Evolutionary conservation across 108 stramenopile species (phyloP).

Genomic region (Skeletonema marinoi): DNA sequence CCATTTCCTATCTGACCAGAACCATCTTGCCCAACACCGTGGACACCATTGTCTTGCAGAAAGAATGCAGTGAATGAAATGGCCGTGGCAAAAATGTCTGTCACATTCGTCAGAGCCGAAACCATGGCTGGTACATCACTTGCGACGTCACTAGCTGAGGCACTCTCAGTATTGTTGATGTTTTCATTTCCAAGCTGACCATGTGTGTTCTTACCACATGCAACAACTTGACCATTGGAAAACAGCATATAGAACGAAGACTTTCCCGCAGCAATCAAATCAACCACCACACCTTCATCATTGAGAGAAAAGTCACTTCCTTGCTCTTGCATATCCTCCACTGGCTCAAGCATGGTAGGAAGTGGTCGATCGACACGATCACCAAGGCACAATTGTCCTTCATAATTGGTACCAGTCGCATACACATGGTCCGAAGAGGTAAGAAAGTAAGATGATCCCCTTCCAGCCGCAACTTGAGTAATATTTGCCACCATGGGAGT

Average conservation of each 20-base stretch:
- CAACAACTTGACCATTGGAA: slow-evolving; percentile 26
- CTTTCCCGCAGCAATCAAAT: slow-evolving; percentile 14
- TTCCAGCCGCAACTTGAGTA: slow-evolving; percentile 8
- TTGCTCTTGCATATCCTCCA: not conserved
- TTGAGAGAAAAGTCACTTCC: slow-evolving; percentile 4
- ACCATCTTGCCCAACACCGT: slow-evolving; percentile 30
- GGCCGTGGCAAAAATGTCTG: slow-evolving; percentile 22
- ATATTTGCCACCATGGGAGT: not conserved
- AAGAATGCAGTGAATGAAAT: slow-evolving; percentile 23
- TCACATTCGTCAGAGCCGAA: slow-evolving; percentile 6
- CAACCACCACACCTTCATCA: not conserved
- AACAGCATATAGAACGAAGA: slow-evolving; percentile 33
- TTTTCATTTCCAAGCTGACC: slow-evolving; percentile 29
- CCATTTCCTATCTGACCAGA: slow-evolving; percentile 31
- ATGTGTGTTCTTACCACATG: slow-evolving; percentile 36
- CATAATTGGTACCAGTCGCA: slow-evolving; percentile 32
- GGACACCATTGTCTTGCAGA: slow-evolving; percentile 12
- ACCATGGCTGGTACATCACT: slow-evolving; percentile 20
- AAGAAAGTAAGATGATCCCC: slow-evolving; percentile 45
- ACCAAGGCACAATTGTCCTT: slow-evolving; percentile 39
- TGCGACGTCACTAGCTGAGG: slow-evolving; percentile 7
- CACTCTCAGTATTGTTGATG: not conserved
- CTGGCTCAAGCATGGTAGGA: slow-evolving; percentile 9
- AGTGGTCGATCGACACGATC: slow-evolving; percentile 22
- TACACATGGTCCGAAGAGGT: slow-evolving; percentile 22